phyloP scores from a whole-genome alignment of 2,329 filamentous ascomycete species.

The Hysterium pulicare region DNA sequence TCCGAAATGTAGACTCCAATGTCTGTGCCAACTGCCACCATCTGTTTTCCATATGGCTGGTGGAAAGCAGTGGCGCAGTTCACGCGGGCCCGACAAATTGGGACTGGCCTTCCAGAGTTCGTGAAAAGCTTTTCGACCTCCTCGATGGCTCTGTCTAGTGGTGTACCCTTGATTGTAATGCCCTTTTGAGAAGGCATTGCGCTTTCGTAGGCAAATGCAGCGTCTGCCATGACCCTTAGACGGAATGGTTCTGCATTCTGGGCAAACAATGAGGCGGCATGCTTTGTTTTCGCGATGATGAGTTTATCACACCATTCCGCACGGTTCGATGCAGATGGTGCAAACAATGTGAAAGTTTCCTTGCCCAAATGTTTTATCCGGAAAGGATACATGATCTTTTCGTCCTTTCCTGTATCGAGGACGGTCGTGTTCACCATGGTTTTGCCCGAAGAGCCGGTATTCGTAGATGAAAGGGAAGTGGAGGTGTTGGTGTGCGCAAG shows the following conservation, averaged over 20 bases:
- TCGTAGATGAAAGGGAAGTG: constrained; percentile 52
- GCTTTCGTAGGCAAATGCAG: constrained; percentile 79
- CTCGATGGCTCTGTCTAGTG: constrained; percentile 82
- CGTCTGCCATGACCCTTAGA: constrained; percentile 85
- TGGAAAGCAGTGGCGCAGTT: constrained; percentile 92
- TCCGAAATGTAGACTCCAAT: constrained; percentile 90
- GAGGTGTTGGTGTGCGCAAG: constrained; percentile 67
- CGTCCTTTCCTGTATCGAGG: constrained; percentile 61
- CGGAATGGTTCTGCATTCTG: constrained; percentile 97
- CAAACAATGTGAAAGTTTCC: constrained; percentile 88
- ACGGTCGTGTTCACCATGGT: constrained; percentile 47
- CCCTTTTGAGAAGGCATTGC: constrained; percentile 52
- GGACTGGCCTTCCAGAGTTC: constrained; percentile 63
- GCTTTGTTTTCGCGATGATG: constrained; percentile 88
- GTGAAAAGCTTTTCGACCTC: constrained; percentile 77
- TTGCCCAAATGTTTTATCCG: constrained; percentile 92
- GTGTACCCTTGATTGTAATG: constrained; percentile 84
- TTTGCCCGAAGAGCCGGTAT: constrained; percentile 51
- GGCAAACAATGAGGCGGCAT: constrained; percentile 81
- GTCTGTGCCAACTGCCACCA: constrained; percentile 93
- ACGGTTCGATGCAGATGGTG: constrained; percentile 69
- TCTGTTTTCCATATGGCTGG: constrained; percentile 72
- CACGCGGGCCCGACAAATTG: constrained; percentile 80
- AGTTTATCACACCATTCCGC: constrained; percentile 92
- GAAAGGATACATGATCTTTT: constrained; percentile 85